These are phyloP conservation scores for Sporothrix euskadiensis DNA, from an alignment of 2,329 filamentous ascomycete species.

Conservation along the genomic window DNA sequence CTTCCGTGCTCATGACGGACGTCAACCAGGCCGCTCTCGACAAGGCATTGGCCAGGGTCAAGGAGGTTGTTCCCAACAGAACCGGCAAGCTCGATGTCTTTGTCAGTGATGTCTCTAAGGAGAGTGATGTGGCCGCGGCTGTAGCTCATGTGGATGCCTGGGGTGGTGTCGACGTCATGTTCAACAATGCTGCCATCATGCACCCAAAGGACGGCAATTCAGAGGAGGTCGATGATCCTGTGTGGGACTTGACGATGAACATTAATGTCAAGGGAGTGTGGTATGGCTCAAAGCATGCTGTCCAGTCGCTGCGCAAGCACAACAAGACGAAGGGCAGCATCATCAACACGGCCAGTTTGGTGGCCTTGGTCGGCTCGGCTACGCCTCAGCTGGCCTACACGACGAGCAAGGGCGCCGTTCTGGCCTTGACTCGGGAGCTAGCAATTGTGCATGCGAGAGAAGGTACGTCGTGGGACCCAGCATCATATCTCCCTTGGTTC, in stretches of 20 bases:
- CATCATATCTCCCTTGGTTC: not conserved
- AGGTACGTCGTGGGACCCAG: not conserved
- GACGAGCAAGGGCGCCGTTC: conserved; percentile 86
- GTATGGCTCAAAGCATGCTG: conserved; percentile 90
- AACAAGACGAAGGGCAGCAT: conserved; percentile 77
- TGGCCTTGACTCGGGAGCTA: conserved; percentile 85
- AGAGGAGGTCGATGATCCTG: conserved; percentile 78
- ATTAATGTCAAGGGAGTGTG: conserved; percentile 98
- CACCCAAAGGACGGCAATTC: conserved; percentile 79
- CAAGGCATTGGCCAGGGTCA: conserved; percentile 72
- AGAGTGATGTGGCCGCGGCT: conserved; percentile 72
- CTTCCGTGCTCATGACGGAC: conserved; percentile 80
- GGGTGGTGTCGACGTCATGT: conserved; percentile 88
- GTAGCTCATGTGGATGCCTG: conserved; percentile 74
- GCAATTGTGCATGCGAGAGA: conserved; percentile 91
- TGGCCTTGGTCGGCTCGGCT: conserved; percentile 81
- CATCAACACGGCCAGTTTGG: conserved; percentile 90
- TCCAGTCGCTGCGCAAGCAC: conserved; percentile 76
- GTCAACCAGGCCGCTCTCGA: conserved; percentile 77
- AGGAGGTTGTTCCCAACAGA: conserved; percentile 66
- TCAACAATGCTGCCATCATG: conserved; percentile 99
- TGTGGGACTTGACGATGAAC: conserved; percentile 90
- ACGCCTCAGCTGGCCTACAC: conserved; percentile 92
- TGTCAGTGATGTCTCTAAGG: conserved; percentile 79
- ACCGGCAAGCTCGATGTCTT: conserved; percentile 59